Evolutionary conservation across 305 asterid genomes (phyloP), one percentile per base, ranked within the genome.

Genomic region (Plantago coronopus): DNA sequence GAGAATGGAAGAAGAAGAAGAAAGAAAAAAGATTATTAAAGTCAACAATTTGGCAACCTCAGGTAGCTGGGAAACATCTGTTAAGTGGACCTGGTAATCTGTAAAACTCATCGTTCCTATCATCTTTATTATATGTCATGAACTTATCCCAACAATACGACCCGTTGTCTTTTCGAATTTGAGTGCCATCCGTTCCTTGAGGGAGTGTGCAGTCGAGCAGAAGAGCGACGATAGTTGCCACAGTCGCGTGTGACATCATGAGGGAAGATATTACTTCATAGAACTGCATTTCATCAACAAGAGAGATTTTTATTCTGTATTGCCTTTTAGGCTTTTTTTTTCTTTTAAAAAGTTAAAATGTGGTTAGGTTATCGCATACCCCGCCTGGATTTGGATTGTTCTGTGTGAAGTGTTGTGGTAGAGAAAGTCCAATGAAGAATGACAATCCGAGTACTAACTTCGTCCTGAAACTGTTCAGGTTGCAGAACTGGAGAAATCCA

Each of bases 381-480:
- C 95, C 80, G 74, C 66, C 53, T 21, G 89, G 70, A 23, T 18
- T 54, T 11, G 63, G 62, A 5, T 69, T 66, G 59, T 80, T 73
- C 57, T 83, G 94, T 71, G 76, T 76, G 54, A 82, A 69, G 72
- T 81, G 79, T 46, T 83, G 89, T 19, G 95, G 90, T 13, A 90
- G 49, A 19, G 94, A 83, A 7, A 90, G 61, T 40, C 97, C 94
- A 5, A 81, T 8, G 67, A 80, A 83, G 72, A 84, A 70, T 45
- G 96, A 87, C 7, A 83, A 59, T 9, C 95, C 97, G 16, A 85
- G 68, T 57, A 90, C 70, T n/a, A 83, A 65, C 66, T 90, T 87
- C 43, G 91, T 82, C 44, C 97, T 75, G 78, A 81, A 87, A 69
- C 87, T 90, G 83, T 87, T 85, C 18, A 90, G 79, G 79, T 90